Base-by-base conservation (phyloP, 129 eudicot genomes). In the Centella asiatica region DNA sequence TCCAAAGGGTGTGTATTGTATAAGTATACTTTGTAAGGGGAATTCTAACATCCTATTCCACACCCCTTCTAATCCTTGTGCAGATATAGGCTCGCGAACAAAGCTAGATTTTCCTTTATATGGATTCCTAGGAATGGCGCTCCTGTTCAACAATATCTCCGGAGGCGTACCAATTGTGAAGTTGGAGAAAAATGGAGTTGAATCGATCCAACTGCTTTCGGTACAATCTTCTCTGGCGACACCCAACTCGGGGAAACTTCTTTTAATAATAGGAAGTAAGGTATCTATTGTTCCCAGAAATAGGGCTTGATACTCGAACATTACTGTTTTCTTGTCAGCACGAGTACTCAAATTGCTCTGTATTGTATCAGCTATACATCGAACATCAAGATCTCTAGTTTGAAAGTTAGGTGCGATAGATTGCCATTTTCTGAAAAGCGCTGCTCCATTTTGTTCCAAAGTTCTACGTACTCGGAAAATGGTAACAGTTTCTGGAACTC, bases 151-250 rank as follows among this genome's bases (percentile, higher is more conserved):
- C 15, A 67, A 12, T 4, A 49, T 56, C 0, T 66, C 37, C 11
- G 26, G n/a, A 20, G 61, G 20, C 18, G 32, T 50, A 0, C 27
- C 57, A 4, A 4, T 14, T 33, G 56, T 22, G 22, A 39, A 57
- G 0, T 59, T 60, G 13, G 69, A 31, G 44, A 49, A 48, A 23
- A 44, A 67, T 13, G 60, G 36, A 6, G 52, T 59, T 0, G 78
- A 74, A 14, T 67, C 45, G 2, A 67, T 61, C 78, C 78, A 74
- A 9, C 69, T 67, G 49, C 52, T 29, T 54, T 74, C 78, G 6
- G 8, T 19, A 23, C 66, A 67, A 5, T 67, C 64, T 34, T 34
- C 39, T 9, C 9, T 34, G 9, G 9, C 39, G 4, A 34, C 4
- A 9, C 39, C 39, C 9, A 34, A 37, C 36, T 74, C 65, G 0